Conservation (phyloP, 768 basidiomycete genomes). For the Tulasnella sp. region DNA sequence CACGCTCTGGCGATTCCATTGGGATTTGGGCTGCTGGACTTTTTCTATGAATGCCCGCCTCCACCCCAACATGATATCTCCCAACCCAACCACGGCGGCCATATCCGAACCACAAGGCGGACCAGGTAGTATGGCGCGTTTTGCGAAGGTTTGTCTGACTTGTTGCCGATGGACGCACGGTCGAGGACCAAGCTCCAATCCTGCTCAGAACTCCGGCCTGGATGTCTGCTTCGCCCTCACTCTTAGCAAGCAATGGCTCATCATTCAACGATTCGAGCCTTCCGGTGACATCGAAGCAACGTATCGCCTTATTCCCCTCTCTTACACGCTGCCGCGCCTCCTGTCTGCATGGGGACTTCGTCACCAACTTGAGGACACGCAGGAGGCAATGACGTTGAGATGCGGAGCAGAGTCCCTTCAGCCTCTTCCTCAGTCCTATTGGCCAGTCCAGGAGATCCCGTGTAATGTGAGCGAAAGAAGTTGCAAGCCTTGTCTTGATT, state of each 20-base stretch:
- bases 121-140: conserved; percentile 83
- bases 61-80: too few relatives aligned
- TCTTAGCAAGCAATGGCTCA: conserved; percentile 34
- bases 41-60: too few relatives aligned
- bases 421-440: too few relatives aligned
- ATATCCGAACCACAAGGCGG: conserved; percentile 55
- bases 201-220: conserved; percentile 37
- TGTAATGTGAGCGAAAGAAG: too few relatives aligned
- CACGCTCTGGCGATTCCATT: too few relatives aligned
- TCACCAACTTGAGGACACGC: conserved; percentile 54
- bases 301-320: conserved; percentile 80
- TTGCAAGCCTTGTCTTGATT: too few relatives aligned
- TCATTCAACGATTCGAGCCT: conserved; percentile 56
- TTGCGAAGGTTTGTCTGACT: conserved; percentile 80
- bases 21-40: too few relatives aligned
- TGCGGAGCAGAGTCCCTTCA: too few relatives aligned
- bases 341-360: conserved; percentile 77
- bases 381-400: too few relatives aligned
- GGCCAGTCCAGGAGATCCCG: too few relatives aligned
- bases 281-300: conserved; percentile 81
- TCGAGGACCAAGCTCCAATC: conserved; percentile 44
- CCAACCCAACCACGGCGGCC: neutral
- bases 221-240: conserved; percentile 39
- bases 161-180: conserved; percentile 70
- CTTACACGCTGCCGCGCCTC: conserved; percentile 72